A percentile compares a stretch with the other conserved stretches of the same genome.
These are phyloP conservation scores for Papiliotrema nemorosa DNA, from an alignment of 1,284 basidiomycete species.

Conservation along the genomic window DNA sequence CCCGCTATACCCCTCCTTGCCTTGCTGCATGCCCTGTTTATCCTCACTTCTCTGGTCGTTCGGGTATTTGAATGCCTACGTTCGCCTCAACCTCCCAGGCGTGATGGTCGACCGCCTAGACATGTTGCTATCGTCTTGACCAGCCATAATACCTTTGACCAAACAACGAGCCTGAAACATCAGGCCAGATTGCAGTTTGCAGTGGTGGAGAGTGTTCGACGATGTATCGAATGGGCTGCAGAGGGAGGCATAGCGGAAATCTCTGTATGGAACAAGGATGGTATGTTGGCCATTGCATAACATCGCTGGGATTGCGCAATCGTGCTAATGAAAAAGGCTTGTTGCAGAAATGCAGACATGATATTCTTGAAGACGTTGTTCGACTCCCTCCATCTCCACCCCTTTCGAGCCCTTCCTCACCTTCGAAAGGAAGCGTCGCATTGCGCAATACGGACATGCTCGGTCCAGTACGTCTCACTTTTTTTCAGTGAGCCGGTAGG, in stretches of 20 bases:
- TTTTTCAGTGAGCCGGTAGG: neutral
- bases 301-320: no score
- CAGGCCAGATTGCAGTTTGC: neutral
- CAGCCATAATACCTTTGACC: neutral
- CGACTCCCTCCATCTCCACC: neutral
- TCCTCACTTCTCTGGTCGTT: constrained; percentile 17
- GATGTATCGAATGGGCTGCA: constrained; percentile 19
- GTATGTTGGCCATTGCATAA: no score
- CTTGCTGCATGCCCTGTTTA: constrained; percentile 20
- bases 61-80: constrained; percentile 13
- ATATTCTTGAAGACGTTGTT: neutral
- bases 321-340: no score
- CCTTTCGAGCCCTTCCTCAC: neutral
- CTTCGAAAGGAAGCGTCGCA: neutral
- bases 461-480: neutral
- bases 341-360: neutral
- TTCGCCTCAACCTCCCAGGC: no score
- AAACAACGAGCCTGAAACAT: no score
- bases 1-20: constrained; percentile 14
- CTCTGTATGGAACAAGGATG: constrained; percentile 24
- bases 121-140: constrained; percentile 3
- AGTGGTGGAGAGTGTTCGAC: constrained; percentile 15
- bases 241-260: constrained; percentile 21
- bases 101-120: neutral
- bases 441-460: neutral